Conservation (phyloP, 2,329 filamentous ascomycete species). For the Sporothrix pseudoabietina region DNA sequence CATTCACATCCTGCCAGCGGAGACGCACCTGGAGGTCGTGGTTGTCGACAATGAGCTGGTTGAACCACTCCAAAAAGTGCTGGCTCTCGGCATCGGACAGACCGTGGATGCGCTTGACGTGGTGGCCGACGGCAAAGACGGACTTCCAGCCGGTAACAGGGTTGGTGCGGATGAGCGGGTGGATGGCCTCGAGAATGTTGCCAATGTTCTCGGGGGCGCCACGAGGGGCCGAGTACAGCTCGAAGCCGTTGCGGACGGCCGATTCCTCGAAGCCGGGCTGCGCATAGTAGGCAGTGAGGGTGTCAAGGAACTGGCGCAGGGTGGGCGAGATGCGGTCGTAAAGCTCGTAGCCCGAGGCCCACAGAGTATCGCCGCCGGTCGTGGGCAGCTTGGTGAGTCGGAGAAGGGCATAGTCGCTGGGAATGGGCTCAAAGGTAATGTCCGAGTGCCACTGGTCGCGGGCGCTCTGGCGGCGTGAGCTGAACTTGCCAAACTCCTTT, state of each 20-base stretch:
- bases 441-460: constrained; percentile 50
- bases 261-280: constrained; percentile 54
- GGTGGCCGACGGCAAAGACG: constrained; percentile 55
- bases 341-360: constrained; percentile 68
- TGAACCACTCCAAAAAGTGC: constrained; percentile 55
- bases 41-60: constrained; percentile 55
- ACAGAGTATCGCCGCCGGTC: constrained; percentile 59
- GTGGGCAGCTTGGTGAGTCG: constrained; percentile 47
- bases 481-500: background rate
- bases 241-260: constrained; percentile 49
- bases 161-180: constrained; percentile 60
- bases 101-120: constrained; percentile 55
- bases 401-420: constrained; percentile 51
- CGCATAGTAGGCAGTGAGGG: constrained; percentile 57
- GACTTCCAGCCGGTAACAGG: constrained; percentile 62
- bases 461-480: constrained; percentile 29
- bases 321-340: constrained; percentile 64
- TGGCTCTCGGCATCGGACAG: constrained; percentile 52
- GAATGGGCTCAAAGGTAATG: constrained; percentile 52
- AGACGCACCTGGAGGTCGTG: constrained; percentile 58
- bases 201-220: constrained; percentile 57
- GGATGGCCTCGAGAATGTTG: constrained; percentile 50
- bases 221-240: constrained; percentile 50
- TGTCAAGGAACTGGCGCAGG: constrained; percentile 55
- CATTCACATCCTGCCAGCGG: constrained; percentile 50